Percentiles rank a stretch among this genome's conserved stretches.
Evolutionary conservation across 2,329 filamentous ascomycete species (phyloP).

Genomic region (Trichoderma sp.): DNA sequence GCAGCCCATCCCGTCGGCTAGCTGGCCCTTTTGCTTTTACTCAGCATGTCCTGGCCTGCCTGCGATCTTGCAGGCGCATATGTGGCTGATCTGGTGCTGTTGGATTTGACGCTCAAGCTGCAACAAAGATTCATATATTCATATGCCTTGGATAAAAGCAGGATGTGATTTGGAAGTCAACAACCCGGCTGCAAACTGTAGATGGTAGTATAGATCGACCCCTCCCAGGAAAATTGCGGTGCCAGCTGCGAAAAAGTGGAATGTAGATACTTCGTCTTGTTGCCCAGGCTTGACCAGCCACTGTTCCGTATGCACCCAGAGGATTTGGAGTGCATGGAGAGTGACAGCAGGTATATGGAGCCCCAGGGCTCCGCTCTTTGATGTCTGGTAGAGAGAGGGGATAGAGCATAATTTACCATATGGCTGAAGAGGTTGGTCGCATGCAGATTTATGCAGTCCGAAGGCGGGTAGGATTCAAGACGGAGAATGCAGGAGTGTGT

Average conservation of each 20-base stretch:
- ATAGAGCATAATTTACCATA: neutral
- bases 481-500: conserved; percentile 13
- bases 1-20: neutral
- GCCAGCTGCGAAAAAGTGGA: neutral
- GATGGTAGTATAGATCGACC: neutral
- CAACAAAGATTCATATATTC: neutral
- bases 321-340: conserved; percentile 5
- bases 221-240: neutral
- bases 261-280: neutral
- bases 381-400: neutral
- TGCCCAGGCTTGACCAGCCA: neutral
- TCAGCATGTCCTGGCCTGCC: conserved; percentile 2
- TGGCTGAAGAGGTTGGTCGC: neutral
- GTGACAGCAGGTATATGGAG: neutral
- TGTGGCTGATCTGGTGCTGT: neutral
- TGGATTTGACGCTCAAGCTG: neutral
- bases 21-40: neutral
- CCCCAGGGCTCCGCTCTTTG: neutral
- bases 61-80: conserved; percentile 10
- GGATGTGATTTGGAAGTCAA: neutral
- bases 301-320: conserved; percentile 6
- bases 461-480: conserved; percentile 7
- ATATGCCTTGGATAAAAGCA: neutral
- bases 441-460: conserved; percentile 10
- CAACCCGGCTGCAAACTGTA: neutral